phyloP scores from a whole-genome alignment of 768 basidiomycete genomes.

The Leccinum barrowsii region DNA sequence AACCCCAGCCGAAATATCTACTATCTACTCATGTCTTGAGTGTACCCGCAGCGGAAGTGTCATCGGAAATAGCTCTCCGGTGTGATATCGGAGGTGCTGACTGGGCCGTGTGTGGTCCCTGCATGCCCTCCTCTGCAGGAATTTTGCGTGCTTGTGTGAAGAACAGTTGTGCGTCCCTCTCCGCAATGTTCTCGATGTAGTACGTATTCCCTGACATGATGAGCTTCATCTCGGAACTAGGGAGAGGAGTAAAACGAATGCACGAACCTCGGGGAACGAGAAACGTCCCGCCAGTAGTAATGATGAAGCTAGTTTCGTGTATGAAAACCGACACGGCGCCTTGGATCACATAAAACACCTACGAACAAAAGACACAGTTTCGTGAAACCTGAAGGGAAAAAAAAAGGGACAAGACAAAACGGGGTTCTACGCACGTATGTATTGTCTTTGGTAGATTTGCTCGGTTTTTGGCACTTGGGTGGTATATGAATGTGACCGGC shows the following conservation, averaged over 20 bases:
- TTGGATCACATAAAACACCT: slow-evolving; percentile 81
- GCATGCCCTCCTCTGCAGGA: slow-evolving; percentile 28
- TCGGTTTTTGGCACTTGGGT: slow-evolving; percentile 74
- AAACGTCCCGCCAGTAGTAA: slow-evolving; percentile 83
- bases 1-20: neutral
- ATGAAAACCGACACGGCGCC: slow-evolving; percentile 87
- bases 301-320: slow-evolving; percentile 72
- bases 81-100: slow-evolving; percentile 30
- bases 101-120: slow-evolving; percentile 23
- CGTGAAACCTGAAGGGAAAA: neutral
- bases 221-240: neutral
- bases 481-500: slow-evolving; percentile 86
- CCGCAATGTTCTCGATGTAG: slow-evolving; percentile 81
- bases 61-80: slow-evolving; percentile 27
- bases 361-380: neutral
- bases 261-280: slow-evolving; percentile 81
- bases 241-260: neutral
- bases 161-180: slow-evolving; percentile 79
- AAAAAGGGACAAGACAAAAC: neutral
- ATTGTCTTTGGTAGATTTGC: slow-evolving; percentile 89
- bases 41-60: slow-evolving; percentile 11
- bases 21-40: slow-evolving; percentile 11
- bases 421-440: slow-evolving; percentile 65
- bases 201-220: slow-evolving; percentile 74
- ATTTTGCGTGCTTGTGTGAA: slow-evolving; percentile 83